Base-by-base conservation (phyloP, 83 land plant genomes). In the Thuja plicata region DNA sequence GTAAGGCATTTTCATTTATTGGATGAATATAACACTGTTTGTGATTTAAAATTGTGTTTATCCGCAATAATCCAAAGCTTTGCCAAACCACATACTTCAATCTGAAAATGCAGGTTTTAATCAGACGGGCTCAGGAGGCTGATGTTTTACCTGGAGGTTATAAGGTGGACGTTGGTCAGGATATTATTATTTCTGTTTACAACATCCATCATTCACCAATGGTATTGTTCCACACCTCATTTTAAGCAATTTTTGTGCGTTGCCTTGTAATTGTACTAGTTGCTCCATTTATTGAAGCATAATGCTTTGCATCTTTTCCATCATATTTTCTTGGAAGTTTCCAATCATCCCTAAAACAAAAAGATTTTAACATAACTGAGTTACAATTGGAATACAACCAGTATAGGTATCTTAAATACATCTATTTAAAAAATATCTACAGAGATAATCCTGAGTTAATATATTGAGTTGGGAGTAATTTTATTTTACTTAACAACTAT, bases 71-170 rank as follows among this genome's bases (percentile, higher is more conserved):
- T 82, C 50, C 84, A 82, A 27, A 27, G 46, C 84, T 45, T 82
- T 32, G 52, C 50, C 46, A 45, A 82, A 41, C 50, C n/a, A 45
- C 84, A 41, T 37, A 82, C 45, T 45, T 82, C 46, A 82, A 82
- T n/a, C 9, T 45, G 37, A 38, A 80, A 30, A 80, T 40, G 45
- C 92, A 98, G 99, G 97, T 98, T 46, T 91, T 98, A 81, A 89
- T 98, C 55, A 96, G 99, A 91, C 93, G 99, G 89, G 99, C 99
- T 85, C 92, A 94, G 87, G 94, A 91, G 70, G 89, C 92, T 84
- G 99, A 98, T 93, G 91, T 91, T 48, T 93, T 98, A 62, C 99
- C 99, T 62, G 99, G 99, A 89, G 92, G 96, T 88, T 98, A 96
- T 87, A 98, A 95, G 86, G 91, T 98, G 78, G 95, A 92, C 87